Percentiles rank a stretch among this genome's conserved stretches.
Conservation (phyloP, 2,329 filamentous ascomycete genomes). For the Chaetomiaceae sp. region DNA sequence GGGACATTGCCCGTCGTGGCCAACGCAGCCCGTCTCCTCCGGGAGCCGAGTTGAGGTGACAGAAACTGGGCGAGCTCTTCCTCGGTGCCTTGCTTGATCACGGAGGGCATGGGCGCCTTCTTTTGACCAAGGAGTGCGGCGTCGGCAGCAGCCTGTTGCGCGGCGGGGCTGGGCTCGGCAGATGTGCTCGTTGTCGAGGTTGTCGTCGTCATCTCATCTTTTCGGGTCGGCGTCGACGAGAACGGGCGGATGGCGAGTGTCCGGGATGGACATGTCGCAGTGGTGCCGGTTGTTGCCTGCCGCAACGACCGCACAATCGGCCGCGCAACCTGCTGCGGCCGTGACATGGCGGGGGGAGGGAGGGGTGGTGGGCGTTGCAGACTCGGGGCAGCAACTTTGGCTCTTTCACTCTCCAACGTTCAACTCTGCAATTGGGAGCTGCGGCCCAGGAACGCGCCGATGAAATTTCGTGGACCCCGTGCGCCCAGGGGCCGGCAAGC, state of each 20-base stretch:
- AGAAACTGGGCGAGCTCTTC: constrained; percentile 63
- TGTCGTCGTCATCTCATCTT: constrained; percentile 33
- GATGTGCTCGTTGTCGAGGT: constrained; percentile 25
- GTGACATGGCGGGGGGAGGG: constrained; percentile 51
- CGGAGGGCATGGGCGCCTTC: constrained; percentile 36
- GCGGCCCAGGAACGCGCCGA: constrained; percentile 10
- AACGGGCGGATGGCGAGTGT: constrained; percentile 34
- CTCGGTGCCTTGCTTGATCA: constrained; percentile 35
- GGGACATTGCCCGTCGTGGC: constrained; percentile 63
- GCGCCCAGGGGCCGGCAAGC: constrained; percentile 16
- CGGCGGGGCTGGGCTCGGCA: constrained; percentile 15
- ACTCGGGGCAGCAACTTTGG: constrained; percentile 1
- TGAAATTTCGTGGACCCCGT: constrained; percentile 23
- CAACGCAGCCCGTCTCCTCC: constrained; percentile 72
- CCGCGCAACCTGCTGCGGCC: constrained; percentile 54
- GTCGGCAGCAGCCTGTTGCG: constrained; percentile 21
- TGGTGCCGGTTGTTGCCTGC: constrained; percentile 33
- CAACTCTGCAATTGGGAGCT: background rate
- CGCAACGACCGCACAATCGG: constrained; percentile 52
- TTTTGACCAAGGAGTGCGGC: constrained; percentile 36
- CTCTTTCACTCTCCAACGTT: background rate
- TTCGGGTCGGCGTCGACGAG: constrained; percentile 32
- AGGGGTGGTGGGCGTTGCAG: constrained; percentile 7
- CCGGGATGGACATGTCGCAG: constrained; percentile 29
- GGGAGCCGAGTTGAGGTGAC: constrained; percentile 71